These are phyloP conservation scores for Phytophthora pinifolia DNA, from an alignment of 352 stramenopile species.

Conservation along the genomic window DNA sequence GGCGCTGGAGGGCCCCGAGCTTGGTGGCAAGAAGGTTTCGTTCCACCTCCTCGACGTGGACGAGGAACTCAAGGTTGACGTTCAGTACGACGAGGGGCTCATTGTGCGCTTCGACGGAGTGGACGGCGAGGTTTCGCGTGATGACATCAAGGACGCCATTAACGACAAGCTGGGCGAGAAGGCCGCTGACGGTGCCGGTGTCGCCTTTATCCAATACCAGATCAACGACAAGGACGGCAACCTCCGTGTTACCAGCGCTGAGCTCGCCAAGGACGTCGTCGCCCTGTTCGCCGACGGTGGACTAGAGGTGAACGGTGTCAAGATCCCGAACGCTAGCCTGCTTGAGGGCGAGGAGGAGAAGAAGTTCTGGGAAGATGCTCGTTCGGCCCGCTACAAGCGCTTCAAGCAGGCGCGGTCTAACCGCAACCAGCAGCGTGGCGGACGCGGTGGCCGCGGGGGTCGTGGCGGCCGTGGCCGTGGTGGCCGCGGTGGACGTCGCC, in stretches of 20 bases:
- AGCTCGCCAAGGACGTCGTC: conserved; percentile 66
- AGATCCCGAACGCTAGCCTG: conserved; percentile 53
- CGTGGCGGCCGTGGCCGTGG: conserved; percentile 44
- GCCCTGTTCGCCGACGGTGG: conserved; percentile 58
- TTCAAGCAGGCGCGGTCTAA: conserved; percentile 82
- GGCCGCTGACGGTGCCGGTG: conserved; percentile 52
- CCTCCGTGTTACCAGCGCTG: conserved; percentile 60
- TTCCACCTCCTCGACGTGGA: conserved; percentile 75
- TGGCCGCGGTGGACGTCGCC: conserved; percentile 35
- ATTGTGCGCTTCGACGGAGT: conserved; percentile 85
- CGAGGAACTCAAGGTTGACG: conserved; percentile 74
- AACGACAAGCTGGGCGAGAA: conserved; percentile 83
- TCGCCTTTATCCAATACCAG: conserved; percentile 89
- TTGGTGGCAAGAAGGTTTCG: conserved; percentile 73
- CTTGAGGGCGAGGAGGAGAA: conserved; percentile 82
- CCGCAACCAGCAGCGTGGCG: conserved; percentile 54
- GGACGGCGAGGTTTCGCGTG: conserved; percentile 73
- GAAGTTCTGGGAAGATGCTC: conserved; percentile 83
- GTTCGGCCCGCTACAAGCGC: conserved; percentile 66
- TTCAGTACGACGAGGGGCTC: conserved; percentile 84
- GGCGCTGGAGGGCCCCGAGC: conserved; percentile 51
- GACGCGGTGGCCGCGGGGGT: conserved; percentile 36
- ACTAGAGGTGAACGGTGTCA: conserved; percentile 70
- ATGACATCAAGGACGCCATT: conserved; percentile 87
- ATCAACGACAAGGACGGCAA: conserved; percentile 69